These are phyloP conservation scores for Coniferiporia weirii DNA, from an alignment of 1,284 basidiomycete genomes.

Conservation along the genomic window DNA sequence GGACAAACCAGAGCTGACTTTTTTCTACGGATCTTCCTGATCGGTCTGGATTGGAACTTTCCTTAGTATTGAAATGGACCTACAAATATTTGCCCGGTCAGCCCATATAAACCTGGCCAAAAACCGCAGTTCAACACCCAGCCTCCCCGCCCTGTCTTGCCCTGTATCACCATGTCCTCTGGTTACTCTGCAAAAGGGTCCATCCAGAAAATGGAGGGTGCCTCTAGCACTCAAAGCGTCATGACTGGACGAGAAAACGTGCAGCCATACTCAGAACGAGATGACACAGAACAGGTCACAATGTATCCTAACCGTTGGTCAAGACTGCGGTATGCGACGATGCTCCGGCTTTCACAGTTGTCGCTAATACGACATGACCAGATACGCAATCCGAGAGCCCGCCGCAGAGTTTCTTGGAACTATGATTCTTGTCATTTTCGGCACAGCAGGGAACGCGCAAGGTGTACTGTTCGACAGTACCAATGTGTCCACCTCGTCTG, in stretches of 20 bases:
- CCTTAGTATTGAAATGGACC: neutral
- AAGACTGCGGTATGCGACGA: slow-evolving; percentile 9
- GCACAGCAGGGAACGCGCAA: slow-evolving; percentile 60
- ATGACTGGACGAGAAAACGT: neutral
- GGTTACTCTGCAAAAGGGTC: neutral
- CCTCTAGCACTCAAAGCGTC: neutral
- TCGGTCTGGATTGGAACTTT: neutral
- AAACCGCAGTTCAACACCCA: neutral
- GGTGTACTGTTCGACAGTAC: slow-evolving; percentile 49
- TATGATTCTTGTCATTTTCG: slow-evolving; percentile 62
- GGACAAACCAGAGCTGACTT: too few relatives aligned
- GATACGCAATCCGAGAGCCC: slow-evolving; percentile 50
- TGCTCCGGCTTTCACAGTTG: neutral
- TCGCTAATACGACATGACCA: slow-evolving; percentile 19
- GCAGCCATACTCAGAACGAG: neutral
- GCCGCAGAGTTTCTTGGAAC: slow-evolving; percentile 67
- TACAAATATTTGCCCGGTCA: neutral
- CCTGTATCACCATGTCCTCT: neutral
- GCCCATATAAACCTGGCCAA: neutral
- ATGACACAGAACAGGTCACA: neutral
- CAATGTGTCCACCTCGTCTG: slow-evolving; percentile 45
- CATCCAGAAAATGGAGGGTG: neutral
- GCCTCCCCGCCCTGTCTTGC: neutral
- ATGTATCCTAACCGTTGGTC: slow-evolving; percentile 14
- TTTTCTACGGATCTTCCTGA: too few relatives aligned